These are phyloP conservation scores for Coccomyxa sp. DNA, from an alignment of 139 green algal genomes.

Conservation along the genomic window DNA sequence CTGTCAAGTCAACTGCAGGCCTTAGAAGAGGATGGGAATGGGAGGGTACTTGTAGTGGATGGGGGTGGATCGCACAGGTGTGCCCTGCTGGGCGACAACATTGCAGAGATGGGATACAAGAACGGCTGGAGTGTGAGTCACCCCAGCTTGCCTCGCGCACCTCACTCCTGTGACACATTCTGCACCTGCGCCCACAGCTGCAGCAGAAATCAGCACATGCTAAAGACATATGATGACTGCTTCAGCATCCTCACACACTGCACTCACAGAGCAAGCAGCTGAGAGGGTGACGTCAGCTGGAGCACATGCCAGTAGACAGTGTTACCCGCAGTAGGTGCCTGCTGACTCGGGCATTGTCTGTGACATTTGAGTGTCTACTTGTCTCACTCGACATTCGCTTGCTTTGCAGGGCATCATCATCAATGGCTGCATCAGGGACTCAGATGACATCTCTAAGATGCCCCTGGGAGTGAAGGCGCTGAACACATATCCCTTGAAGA, in stretches of 20 bases:
- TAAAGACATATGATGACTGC: no score
- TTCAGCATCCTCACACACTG: no score
- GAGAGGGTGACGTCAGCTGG: neutral
- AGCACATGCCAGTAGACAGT: no score
- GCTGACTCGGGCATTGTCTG: neutral
- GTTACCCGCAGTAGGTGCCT: no score
- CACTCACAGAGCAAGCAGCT: neutral
- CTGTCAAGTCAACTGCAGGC: slow-evolving; percentile 27
- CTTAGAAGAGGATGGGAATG: slow-evolving; percentile 72
- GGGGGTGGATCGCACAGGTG: slow-evolving; percentile 83
- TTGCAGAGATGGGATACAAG: slow-evolving; percentile 80
- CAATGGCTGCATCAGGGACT: slow-evolving; percentile 93
- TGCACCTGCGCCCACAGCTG: neutral
- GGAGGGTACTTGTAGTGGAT: slow-evolving; percentile 90
- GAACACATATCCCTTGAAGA: slow-evolving; percentile 84
- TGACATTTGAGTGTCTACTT: neutral
- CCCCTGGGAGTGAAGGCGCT: slow-evolving; percentile 86
- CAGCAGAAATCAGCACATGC: neutral
- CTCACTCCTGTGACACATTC: neutral
- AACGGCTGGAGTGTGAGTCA: slow-evolving; percentile 86
- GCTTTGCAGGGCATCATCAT: slow-evolving; percentile 83
- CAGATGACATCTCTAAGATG: slow-evolving; percentile 81
- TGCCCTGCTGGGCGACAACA: slow-evolving; percentile 91
- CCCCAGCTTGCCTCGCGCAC: neutral
- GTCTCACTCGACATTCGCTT: neutral